These are phyloP conservation scores for Plantago ovata DNA, from an alignment of 257 asterid species.

Conservation along the genomic window DNA sequence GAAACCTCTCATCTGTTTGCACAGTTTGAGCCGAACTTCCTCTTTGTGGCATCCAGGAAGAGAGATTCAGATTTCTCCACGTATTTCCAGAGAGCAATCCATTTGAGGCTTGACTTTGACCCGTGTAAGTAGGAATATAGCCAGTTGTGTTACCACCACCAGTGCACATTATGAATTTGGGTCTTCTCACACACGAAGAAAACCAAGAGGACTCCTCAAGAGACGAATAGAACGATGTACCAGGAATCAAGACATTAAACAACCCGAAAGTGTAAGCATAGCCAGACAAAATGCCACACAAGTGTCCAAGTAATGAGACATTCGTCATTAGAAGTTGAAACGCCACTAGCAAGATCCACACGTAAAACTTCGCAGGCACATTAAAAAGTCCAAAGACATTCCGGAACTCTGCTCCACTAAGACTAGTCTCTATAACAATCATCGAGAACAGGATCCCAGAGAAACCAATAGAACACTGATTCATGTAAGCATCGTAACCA, in stretches of 20 bases:
- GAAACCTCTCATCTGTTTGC: slow-evolving; percentile 48
- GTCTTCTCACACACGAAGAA: slow-evolving; percentile 47
- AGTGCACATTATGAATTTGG: slow-evolving; percentile 52
- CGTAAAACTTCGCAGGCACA: slow-evolving; percentile 94
- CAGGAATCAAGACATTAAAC: slow-evolving; percentile 46
- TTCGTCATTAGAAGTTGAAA: slow-evolving; percentile 88
- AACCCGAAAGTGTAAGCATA: slow-evolving; percentile 57
- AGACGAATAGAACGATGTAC: slow-evolving; percentile 51
- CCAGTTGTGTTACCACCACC: slow-evolving; percentile 52
- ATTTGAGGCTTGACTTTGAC: slow-evolving; percentile 63
- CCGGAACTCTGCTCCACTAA: slow-evolving; percentile 88
- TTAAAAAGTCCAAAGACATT: slow-evolving; percentile 93
- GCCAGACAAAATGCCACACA: slow-evolving; percentile 84
- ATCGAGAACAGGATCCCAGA: slow-evolving; percentile 89
- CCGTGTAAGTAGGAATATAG: slow-evolving; percentile 58
- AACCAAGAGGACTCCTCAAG: slow-evolving; percentile 52
- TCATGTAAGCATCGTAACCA: slow-evolving; percentile 43
- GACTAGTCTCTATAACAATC: slow-evolving; percentile 94
- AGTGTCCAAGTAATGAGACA: slow-evolving; percentile 79
- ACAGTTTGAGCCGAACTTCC: slow-evolving; percentile 47
- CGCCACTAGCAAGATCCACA: slow-evolving; percentile 77
- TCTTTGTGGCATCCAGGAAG: slow-evolving; percentile 83
- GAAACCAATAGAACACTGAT: slow-evolving; percentile 93
- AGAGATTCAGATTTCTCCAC: slow-evolving; percentile 65
- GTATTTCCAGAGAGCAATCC: slow-evolving; percentile 64